Conservation (phyloP, 306 rosid genomes). For the Citrullus colocynthis region DNA sequence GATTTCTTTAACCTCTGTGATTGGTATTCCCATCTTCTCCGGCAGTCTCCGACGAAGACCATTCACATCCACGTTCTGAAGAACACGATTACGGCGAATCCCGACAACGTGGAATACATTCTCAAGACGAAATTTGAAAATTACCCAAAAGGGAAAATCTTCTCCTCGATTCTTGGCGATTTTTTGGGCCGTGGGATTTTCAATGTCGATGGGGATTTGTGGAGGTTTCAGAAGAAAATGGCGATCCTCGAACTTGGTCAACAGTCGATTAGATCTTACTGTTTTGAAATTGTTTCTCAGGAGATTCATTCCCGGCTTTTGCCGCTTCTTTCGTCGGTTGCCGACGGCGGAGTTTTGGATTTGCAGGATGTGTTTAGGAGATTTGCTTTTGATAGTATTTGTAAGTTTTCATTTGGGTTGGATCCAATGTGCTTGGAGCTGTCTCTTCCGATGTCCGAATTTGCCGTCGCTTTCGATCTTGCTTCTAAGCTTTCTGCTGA, state of each 20-base stretch:
- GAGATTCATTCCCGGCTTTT: conserved; percentile 47
- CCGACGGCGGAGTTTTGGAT: conserved; percentile 23
- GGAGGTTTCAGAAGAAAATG: conserved; percentile 64
- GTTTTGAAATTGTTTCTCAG: conserved; percentile 40
- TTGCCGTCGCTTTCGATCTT: conserved; percentile 49
- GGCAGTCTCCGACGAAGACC: conserved; percentile 41
- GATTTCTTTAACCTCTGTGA: conserved; percentile 55
- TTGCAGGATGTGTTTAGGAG: conserved; percentile 62
- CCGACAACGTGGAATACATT: conserved; percentile 61
- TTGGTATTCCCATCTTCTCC: conserved; percentile 61
- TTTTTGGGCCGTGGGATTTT: conserved; percentile 69
- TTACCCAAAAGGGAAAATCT: conserved; percentile 63
- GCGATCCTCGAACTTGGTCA: conserved; percentile 42
- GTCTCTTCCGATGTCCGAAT: conserved; percentile 49
- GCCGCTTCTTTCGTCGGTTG: conserved; percentile 28
- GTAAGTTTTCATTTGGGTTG: conserved; percentile 63
- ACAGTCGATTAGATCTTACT: conserved; percentile 35
- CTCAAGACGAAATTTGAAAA: conserved; percentile 58
- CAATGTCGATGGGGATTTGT: conserved; percentile 69
- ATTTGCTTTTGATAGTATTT: conserved; percentile 56
- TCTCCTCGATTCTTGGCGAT: conserved; percentile 55
- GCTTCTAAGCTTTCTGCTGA: conserved; percentile 68
- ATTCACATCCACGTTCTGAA: conserved; percentile 56
- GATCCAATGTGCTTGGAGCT: conserved; percentile 56
- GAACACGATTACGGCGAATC: conserved; percentile 64